phyloP scores from a whole-genome alignment of 2,329 filamentous ascomycete genomes.

The Pseudopyrenochaeta lycopersici region DNA sequence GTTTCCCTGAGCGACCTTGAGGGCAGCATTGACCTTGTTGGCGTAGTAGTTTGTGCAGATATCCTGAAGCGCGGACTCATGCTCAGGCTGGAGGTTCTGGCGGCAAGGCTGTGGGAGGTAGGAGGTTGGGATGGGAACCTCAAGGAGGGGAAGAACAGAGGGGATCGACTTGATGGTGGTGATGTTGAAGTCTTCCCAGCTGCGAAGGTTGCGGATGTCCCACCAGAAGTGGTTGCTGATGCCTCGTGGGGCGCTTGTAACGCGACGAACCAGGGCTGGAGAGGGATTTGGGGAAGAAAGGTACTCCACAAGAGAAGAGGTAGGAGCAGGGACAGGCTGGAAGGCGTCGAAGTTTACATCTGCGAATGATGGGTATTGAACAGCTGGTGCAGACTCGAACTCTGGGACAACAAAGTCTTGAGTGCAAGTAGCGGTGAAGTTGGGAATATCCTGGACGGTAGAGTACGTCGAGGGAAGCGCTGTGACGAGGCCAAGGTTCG shows the following conservation, averaged over 20 bases:
- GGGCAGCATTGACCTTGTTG: conserved; percentile 85
- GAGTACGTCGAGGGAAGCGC: conserved; percentile 49
- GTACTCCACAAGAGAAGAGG: conserved; percentile 79
- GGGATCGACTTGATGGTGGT: conserved; percentile 76
- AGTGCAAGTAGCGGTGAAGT: conserved; percentile 38
- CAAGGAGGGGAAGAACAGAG: conserved; percentile 75
- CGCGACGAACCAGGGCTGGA: conserved; percentile 80
- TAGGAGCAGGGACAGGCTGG: conserved; percentile 43
- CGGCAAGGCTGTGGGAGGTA: conserved; percentile 67
- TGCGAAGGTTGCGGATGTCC: conserved; percentile 87
- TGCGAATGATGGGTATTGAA: conserved; percentile 54
- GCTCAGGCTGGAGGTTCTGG: conserved; percentile 76
- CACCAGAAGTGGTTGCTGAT: conserved; percentile 91
- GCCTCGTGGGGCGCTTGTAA: conserved; percentile 74
- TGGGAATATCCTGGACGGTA: conserved; percentile 43
- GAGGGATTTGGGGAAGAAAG: conserved; percentile 83
- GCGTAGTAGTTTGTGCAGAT: conserved; percentile 82
- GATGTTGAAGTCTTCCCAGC: conserved; percentile 83
- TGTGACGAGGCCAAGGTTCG: conserved; percentile 51
- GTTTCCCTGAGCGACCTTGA: conserved; percentile 76
- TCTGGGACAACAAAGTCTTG: conserved; percentile 47
- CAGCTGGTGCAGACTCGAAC: conserved; percentile 50
- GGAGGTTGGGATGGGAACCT: conserved; percentile 65
- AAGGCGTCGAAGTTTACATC: conserved; percentile 52
- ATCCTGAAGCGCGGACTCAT: conserved; percentile 76